These are phyloP conservation scores for Salix arbutifolia DNA, from an alignment of 345 rosid species.

Conservation along the genomic window DNA sequence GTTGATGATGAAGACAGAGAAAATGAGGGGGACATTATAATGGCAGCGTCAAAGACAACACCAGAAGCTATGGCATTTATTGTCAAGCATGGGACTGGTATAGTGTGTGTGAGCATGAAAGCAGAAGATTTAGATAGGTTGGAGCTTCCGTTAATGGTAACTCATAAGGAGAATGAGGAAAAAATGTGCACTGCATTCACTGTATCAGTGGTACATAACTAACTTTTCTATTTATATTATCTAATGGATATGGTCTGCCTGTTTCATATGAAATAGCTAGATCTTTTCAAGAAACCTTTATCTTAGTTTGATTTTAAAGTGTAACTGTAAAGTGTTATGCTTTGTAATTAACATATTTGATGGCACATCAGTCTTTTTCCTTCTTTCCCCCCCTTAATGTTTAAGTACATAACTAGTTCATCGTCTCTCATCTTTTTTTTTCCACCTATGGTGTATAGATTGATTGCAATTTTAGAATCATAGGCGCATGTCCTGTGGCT, in stretches of 20 bases:
- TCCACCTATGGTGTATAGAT: neutral
- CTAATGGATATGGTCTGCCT: neutral
- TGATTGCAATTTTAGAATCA: neutral
- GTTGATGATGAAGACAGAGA: constrained; percentile 96
- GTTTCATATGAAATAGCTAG: neutral
- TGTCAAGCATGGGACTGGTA: constrained; percentile 91
- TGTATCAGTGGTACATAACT: constrained; percentile 65
- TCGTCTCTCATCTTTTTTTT: neutral
- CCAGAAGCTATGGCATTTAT: constrained; percentile 95
- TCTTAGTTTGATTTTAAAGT: neutral
- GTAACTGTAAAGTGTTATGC: neutral
- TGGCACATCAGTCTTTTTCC: neutral
- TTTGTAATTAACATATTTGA: neutral
- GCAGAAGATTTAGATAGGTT: constrained; percentile 73
- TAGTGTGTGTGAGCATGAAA: constrained; percentile 87
- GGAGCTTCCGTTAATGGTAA: constrained; percentile 80
- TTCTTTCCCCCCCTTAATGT: neutral
- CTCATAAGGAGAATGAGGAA: constrained; percentile 66
- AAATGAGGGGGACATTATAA: constrained; percentile 85
- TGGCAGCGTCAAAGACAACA: constrained; percentile 83
- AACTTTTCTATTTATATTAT: neutral
- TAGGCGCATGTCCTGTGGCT: neutral
- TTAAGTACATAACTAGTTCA: neutral
- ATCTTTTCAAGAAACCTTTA: neutral
- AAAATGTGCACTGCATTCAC: constrained; percentile 84